Evolutionary conservation across 805 yeast species (phyloP).

Genomic region (Monosporozyma aerobia): DNA sequence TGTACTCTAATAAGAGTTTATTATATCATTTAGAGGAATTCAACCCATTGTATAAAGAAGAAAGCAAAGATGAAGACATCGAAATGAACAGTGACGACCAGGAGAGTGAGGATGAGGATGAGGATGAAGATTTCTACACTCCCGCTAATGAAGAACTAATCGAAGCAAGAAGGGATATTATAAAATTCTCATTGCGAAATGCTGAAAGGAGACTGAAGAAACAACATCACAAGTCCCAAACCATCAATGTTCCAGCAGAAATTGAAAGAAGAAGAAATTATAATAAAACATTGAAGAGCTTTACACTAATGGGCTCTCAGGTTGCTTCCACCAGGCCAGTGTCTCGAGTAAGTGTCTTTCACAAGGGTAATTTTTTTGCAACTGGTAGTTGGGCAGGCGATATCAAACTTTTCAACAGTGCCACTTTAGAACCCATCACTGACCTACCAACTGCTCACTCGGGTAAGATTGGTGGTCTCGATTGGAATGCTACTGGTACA

Average conservation of each 20-base stretch:
- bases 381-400: constrained; percentile 83
- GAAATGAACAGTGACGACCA: constrained; percentile 16
- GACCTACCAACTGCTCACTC: constrained; percentile 27
- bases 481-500: constrained; percentile 41
- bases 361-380: constrained; percentile 32
- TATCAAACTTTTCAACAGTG: constrained; percentile 39
- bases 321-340: constrained; percentile 61
- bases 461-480: constrained; percentile 64
- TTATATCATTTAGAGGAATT: constrained; percentile 9
- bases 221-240: constrained; percentile 26
- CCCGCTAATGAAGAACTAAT: constrained; percentile 56
- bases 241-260: constrained; percentile 33
- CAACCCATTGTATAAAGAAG: background rate
- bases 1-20: constrained; percentile 30
- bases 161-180: constrained; percentile 42
- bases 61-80: background rate
- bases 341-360: constrained; percentile 44
- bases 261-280: constrained; percentile 40
- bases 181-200: constrained; percentile 40
- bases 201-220: constrained; percentile 36
- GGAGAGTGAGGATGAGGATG: constrained; percentile 35
- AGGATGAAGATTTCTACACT: constrained; percentile 76
- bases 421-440: constrained; percentile 28
- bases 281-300: constrained; percentile 27
- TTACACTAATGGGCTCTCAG: constrained; percentile 58